Evolutionary conservation across 192 early-diverging fungal species (phyloP), one percentile per base, ranked within the genome.

Genomic region (Coemansia sp.): DNA sequence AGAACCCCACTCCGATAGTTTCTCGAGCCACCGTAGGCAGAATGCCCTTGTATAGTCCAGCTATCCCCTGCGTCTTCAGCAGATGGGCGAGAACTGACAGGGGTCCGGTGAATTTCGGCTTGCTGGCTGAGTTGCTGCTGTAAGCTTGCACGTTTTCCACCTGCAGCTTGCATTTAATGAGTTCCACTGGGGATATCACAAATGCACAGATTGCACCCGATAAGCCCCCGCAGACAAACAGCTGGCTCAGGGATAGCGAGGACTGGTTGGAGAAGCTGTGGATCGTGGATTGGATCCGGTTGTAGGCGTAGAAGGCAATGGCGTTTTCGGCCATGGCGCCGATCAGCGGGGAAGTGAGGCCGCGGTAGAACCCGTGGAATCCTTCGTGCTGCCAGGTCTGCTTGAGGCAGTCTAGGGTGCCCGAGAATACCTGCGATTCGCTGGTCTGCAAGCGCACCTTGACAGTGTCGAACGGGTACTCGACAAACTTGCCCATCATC

Each of bases 321-420:
- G 91, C 90, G 77, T 96, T 97, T 66, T 97, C 96, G 18, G 93
- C 80, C 90, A 98, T 94, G 2, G 93, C 88, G 0, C 96, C 96
- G 1, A 96, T 70, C 15, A 98, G 70, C 6, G 94, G 96, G 23
- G 94, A 91, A 3, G 90, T 86, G 23, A 98, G 71, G 11, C 96
- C 95, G 67, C 88, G 93, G 70, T 94, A 98, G 39, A 98, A 85
- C 4, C 92, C 93, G 38, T 65, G 59, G 50, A 92, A 69, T 5
- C 94, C 94, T 64, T 97, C 93, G 50, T 82, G 68, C 30, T 71
- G 70, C 51, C 92, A 61, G 0, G 90, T 96, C 43, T 88, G 72
- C 9, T 57, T 58, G 38, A 97, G 81, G 53, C 95, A 97, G 57
- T 94, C 91, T 38, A 84, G 41, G 0, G 94, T 87, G 23, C 92